Evolutionary conservation across 352 stramenopile genomes (phyloP), one percentile per base, ranked within the genome.

Genomic region (Phytophthora hybrid): DNA sequence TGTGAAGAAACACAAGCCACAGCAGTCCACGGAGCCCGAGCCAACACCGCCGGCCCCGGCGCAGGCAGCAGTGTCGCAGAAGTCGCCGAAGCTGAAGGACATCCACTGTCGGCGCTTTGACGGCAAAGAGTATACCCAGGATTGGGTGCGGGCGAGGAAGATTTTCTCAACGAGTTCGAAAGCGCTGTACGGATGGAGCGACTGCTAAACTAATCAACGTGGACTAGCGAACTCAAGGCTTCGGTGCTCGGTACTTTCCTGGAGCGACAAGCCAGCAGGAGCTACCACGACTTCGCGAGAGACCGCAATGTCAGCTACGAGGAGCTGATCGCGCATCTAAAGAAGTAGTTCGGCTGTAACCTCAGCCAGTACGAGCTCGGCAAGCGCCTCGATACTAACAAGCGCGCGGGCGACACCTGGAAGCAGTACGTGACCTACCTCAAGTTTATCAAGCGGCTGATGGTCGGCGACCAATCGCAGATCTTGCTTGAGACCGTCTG

Each of bases 311-410:
- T 64, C 19, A 54, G 1, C 46, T 71, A 60, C 46, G 55, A 64
- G 13, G 55, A 65, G 16, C 31, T 65, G 37, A 34, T 23, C 9
- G 10, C 18, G 5, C 44, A 65, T 8, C 9, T 65, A 26, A 65
- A 53, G 64, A 59, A 65, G 8, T 55, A 60, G 3, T 71, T 71
- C 21, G 55, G 55, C 8, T 71, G 64, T 26, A 23, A 65, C n/a
- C 44, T 71, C 11, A 65, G 55, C 3, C 55, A 71, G 23, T 71
- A 71, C 21, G 64, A 59, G 7, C 55, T 65, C 5, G 55, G 44
- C 0, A 64, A 39, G 21, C 31, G 54, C 8, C 44, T 71, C 21
- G 46, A 71, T 13, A 59, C 64, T 0, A 16, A 54, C 44, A 71
- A 65, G 19, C 64, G 64, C 10, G n/a, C 41, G 4, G 64, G 55